Conservation (phyloP, 2,329 filamentous ascomycete genomes). For the Pseudogymnoascus sp. region DNA sequence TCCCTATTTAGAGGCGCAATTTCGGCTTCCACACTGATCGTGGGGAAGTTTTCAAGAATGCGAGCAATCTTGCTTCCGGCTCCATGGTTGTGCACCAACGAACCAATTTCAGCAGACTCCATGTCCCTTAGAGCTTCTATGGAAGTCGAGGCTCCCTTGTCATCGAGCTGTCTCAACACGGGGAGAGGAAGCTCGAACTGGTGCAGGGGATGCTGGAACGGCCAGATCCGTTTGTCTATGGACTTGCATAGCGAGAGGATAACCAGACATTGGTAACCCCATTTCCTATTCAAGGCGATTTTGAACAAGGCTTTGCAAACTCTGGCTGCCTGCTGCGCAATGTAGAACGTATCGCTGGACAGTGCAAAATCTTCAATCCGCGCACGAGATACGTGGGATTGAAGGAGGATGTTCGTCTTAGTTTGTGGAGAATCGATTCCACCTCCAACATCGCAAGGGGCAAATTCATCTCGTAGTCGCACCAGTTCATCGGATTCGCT, state of each 20-base stretch:
- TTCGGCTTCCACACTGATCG: conserved; percentile 80
- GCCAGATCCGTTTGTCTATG: conserved; percentile 93
- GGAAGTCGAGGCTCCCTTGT: conserved; percentile 63
- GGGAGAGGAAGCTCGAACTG: conserved; percentile 88
- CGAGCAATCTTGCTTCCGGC: conserved; percentile 77
- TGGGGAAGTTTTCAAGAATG: conserved; percentile 85
- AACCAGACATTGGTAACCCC: conserved; percentile 92
- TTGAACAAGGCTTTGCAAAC: conserved; percentile 95
- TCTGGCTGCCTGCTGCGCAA: conserved; percentile 88
- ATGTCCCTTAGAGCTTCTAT: conserved; percentile 86
- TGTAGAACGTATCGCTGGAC: conserved; percentile 84
- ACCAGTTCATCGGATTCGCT: conserved; percentile 83
- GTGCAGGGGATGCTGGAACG: conserved; percentile 86
- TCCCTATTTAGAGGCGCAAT: conserved; percentile 94
- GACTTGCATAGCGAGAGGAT: conserved; percentile 89
- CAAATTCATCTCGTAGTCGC: conserved; percentile 59
- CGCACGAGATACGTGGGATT: conserved; percentile 84
- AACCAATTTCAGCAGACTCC: conserved; percentile 84
- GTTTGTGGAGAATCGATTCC: conserved; percentile 64
- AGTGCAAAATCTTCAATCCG: conserved; percentile 90
- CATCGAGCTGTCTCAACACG: conserved; percentile 74
- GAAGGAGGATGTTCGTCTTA: conserved; percentile 92
- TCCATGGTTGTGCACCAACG: conserved; percentile 80
- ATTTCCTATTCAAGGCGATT: conserved; percentile 89
- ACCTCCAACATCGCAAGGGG: conserved; percentile 74